Evolutionary conservation across 2,329 filamentous ascomycete species (phyloP), one percentile per base, ranked within the genome.

Genomic region (Paramyrothecium roridum): DNA sequence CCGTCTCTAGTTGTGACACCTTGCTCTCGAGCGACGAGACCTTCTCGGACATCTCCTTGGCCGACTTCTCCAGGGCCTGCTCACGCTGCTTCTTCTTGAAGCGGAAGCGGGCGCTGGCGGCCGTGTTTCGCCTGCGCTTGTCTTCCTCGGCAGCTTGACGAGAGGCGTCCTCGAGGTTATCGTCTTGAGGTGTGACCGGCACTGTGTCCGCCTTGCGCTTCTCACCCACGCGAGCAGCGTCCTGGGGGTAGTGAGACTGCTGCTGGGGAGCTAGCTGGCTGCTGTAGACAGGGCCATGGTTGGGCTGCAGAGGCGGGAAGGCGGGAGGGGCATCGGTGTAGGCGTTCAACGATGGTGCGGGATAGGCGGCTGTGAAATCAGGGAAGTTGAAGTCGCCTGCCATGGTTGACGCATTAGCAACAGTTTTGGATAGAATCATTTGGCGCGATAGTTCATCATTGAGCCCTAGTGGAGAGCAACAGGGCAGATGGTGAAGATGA

Each of bases 31-130:
- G 80, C 19, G 79, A 78, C 19, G 83, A 79, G 52, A 93, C 89
- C 75, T 92, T 92, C 48, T 95, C 89, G 26, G 84, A 84, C 75
- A 93, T 90, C 63, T 96, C 91, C 73, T 92, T 91, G 65, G 91
- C 87, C 3, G 85, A 88, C 66, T 85, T 86, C 73, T 93, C 90
- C 52, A 96, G 84, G 10, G 90, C 88, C 72, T 93, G 89, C 77
- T 96, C 91, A 52, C 91, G 88, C 76, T 95, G 90, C 84, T 96
- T 96, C 87, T 96, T 96, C 85, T 96, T 96, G 70, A 95, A 86
- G 57, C 91, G 88, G 81, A 96, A 96, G 51, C 91, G 88, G 19
- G 91, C 91, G 61, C 88, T 92, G 54, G 91, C 91, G 33, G 91
- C 91, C 2, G 92, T 96, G 76, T 96, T 96, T 60, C 91, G 86